phyloP scores from a whole-genome alignment of 2,329 filamentous ascomycete genomes.

The Fusarium chlamydosporum region DNA sequence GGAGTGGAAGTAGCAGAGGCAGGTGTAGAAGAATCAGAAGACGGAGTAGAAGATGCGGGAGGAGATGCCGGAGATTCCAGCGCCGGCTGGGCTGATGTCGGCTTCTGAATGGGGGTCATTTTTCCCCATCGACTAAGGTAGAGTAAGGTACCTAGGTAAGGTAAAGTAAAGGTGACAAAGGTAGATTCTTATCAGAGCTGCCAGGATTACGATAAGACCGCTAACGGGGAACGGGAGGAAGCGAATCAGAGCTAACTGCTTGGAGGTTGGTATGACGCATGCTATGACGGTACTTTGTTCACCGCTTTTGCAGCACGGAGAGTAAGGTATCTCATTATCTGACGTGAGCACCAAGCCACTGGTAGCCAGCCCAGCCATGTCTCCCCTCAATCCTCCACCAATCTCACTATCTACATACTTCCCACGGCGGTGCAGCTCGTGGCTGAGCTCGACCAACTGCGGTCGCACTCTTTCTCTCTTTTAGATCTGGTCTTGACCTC shows the following conservation, averaged over 20 bases:
- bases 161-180: conserved; percentile 38
- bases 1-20: conserved; percentile 23
- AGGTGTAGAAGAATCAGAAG: conserved; percentile 21
- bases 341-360: conserved; percentile 18
- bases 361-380: conserved; percentile 24
- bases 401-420: conserved; percentile 32
- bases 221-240: conserved; percentile 43
- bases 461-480: conserved; percentile 51
- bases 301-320: neutral
- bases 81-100: conserved; percentile 43
- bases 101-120: conserved; percentile 47
- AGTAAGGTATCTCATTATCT: conserved; percentile 38
- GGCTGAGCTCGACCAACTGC: conserved; percentile 54
- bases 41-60: conserved; percentile 32
- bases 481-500: neutral
- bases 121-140: conserved; percentile 38
- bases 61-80: conserved; percentile 47
- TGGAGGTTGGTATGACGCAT: conserved; percentile 20
- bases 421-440: conserved; percentile 51
- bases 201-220: conserved; percentile 41
- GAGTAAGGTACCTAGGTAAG: conserved; percentile 10
- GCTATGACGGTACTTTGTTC: conserved; percentile 30
- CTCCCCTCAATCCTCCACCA: conserved; percentile 32
- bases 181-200: conserved; percentile 36
- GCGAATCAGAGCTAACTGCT: conserved; percentile 35